Evolutionary conservation across 352 stramenopile species (phyloP).

Genomic region (Phytophthora idaei): DNA sequence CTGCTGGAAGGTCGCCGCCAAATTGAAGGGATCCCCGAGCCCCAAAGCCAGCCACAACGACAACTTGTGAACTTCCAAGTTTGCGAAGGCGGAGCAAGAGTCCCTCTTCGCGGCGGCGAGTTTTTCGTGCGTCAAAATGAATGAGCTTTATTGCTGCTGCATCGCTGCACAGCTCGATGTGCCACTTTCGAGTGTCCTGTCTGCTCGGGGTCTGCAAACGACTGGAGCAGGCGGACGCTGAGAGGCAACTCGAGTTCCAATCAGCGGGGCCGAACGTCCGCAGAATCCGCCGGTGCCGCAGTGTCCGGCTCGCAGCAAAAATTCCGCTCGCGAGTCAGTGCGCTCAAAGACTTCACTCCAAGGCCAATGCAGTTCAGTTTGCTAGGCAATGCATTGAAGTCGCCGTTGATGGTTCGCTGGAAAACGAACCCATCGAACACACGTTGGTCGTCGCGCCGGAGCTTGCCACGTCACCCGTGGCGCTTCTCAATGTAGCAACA

Average conservation of each 20-base stretch:
- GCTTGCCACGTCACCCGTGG: constrained; percentile 8
- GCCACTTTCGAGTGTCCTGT: constrained; percentile 25
- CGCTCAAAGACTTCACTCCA: background rate
- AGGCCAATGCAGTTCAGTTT: background rate
- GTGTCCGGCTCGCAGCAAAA: constrained; percentile 13
- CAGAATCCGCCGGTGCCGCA: constrained; percentile 15
- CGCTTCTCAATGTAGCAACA: constrained; percentile 20
- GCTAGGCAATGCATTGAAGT: constrained; percentile 1
- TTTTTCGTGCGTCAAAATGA: constrained; percentile 2
- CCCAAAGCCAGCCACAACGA: constrained; percentile 7
- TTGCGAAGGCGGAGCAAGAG: background rate
- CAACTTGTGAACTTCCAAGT: background rate
- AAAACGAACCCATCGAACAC: constrained; percentile 29
- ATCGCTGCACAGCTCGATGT: constrained; percentile 17
- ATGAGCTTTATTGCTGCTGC: constrained; percentile 3
- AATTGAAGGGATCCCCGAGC: constrained; percentile 11
- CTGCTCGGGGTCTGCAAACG: constrained; percentile 28
- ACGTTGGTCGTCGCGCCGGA: constrained; percentile 8
- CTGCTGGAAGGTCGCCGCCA: constrained; percentile 15
- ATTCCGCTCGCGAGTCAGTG: constrained; percentile 6
- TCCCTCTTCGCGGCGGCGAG: background rate
- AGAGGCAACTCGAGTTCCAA: constrained; percentile 24
- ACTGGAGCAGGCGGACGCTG: constrained; percentile 25
- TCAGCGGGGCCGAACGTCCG: constrained; percentile 19
- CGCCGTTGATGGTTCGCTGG: constrained; percentile 14